A percentile compares a stretch with the other conserved stretches of the same genome.
These are phyloP conservation scores for Stemphylium vesicarium DNA, from an alignment of 2,329 filamentous ascomycete genomes.

Conservation along the genomic window DNA sequence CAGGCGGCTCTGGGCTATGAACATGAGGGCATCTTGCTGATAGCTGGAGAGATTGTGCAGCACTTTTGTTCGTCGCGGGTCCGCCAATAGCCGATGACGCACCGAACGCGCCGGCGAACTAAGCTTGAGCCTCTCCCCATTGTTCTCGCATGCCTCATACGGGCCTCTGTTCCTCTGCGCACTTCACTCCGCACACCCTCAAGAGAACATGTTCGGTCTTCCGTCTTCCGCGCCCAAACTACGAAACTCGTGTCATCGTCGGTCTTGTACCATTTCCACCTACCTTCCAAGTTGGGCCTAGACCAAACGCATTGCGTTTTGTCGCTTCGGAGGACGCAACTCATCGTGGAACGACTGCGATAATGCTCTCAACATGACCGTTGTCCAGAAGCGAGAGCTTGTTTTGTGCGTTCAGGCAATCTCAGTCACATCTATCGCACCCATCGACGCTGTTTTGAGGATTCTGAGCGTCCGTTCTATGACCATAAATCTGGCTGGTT, in stretches of 20 bases:
- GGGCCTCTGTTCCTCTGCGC: neutral
- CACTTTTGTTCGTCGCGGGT: conserved; percentile 19
- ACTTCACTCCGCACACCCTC: neutral
- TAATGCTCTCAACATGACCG: neutral
- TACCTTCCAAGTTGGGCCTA: neutral
- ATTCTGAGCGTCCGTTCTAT: neutral
- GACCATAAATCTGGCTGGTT: too few relatives aligned
- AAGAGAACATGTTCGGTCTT: neutral
- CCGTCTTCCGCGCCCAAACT: neutral
- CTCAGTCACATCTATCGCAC: neutral
- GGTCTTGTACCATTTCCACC: neutral
- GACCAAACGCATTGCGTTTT: conserved; percentile 6
- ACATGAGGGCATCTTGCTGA: conserved; percentile 40
- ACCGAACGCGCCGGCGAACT: neutral
- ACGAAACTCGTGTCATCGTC: neutral
- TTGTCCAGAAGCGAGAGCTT: neutral
- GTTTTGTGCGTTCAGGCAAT: neutral
- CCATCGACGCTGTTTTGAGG: neutral
- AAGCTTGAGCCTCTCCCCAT: neutral
- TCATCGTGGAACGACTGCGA: neutral
- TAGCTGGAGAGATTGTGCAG: conserved; percentile 4
- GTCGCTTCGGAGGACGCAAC: conserved; percentile 4
- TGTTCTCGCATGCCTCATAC: neutral
- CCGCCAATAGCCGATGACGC: conserved; percentile 38
- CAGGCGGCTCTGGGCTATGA: conserved; percentile 31